Evolutionary conservation across 2,329 filamentous ascomycete genomes (phyloP), one percentile per base, ranked within the genome.

Genomic region (Paraphoma sp.): DNA sequence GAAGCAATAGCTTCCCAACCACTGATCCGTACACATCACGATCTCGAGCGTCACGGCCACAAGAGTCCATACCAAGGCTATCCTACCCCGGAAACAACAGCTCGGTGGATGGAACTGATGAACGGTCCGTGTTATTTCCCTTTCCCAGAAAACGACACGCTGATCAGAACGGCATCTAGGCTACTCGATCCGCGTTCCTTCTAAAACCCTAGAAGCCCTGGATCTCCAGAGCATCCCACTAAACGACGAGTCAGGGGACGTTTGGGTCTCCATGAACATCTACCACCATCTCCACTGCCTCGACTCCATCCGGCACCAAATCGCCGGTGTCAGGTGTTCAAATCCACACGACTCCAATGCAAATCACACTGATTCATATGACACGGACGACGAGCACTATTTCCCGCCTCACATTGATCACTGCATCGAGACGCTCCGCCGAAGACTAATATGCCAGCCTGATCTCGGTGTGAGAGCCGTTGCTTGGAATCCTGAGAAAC

Each of bases 341-440:
- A 46, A 45, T 28, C 51, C 45, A 10, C 43, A 51, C 12, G 43
- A 43, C 9, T 14, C 33, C 10, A 14, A 10, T 10, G 33, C 33
- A 14, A 36, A 36, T 6, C 33, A 14, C 33, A 36, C 33, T 10
- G 33, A 36, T 14, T 14, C 9, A 2, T 36, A 36, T 6, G 33
- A 7, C 14, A 36, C 14, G 33, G 33, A 36, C 33, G 6, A 36
- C 14, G 48, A 52, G 17, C 48, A 52, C n/a, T 51, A 48, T 18
- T 56, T 51, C 30, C 53, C 53, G 7, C 44, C 54, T 4, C 54
- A 57, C 36, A 57, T 57, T 14, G 54, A 57, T 43, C 54, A 57
- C 50, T 57, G 54, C 45, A 53, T 57, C 18, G 54, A 53, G 29
- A 53, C 54, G 8, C 31, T 57, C 17, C 45, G 54, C 1, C 48